Base-by-base conservation (phyloP, 345 rosid species). In the Balakata baccata region DNA sequence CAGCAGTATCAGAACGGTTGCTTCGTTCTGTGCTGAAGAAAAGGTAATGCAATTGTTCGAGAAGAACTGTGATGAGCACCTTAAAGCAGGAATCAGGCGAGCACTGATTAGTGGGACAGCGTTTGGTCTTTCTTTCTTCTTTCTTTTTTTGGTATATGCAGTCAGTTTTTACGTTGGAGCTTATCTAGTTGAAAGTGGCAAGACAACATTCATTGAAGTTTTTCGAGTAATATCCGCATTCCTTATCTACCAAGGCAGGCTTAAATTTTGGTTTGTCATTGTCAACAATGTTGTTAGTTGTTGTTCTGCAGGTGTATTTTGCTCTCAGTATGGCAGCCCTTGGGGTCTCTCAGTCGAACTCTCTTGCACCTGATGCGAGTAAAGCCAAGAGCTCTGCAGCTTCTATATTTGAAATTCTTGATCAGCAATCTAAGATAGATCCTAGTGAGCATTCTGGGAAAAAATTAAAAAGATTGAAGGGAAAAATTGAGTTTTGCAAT, bases 21-120 rank as follows among this genome's bases (percentile, higher is more conserved):
- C 77, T 25, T 74, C 77, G 17, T 74, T 66, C 77, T 74, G 77
- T 56, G 70, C 71, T 3, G 77, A 74, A 65, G 77, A 57, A 34
- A 74, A 66, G 54, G 71, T 74, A 64, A 56, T 66, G 57, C 45
- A 57, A 16, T 37, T 65, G 17, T 74, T 66, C 56, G 22, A 45
- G 22, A 57, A 25, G 71, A 46, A 66, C 11, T 66, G 71, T 57
- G 49, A 66, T 56, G 77, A 65, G 17, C 77, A 65, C 8, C 2
- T 66, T 39, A 74, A 74, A 45, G 23, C 54, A 23, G 66, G 77
- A 6, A 41, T 56, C 10, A 74, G 71, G 64, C 65, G 20, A 18
- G 77, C 71, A 37, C 17, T 66, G 14, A 67, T 74, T n/a, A 54
- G 77, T 2, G 77, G 77, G 43, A 57, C 58, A 17, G 77, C 71